Evolutionary conservation across 2,329 filamentous ascomycete species (phyloP), one percentile per base, ranked within the genome.

Genomic region (Colletotrichum melonis): DNA sequence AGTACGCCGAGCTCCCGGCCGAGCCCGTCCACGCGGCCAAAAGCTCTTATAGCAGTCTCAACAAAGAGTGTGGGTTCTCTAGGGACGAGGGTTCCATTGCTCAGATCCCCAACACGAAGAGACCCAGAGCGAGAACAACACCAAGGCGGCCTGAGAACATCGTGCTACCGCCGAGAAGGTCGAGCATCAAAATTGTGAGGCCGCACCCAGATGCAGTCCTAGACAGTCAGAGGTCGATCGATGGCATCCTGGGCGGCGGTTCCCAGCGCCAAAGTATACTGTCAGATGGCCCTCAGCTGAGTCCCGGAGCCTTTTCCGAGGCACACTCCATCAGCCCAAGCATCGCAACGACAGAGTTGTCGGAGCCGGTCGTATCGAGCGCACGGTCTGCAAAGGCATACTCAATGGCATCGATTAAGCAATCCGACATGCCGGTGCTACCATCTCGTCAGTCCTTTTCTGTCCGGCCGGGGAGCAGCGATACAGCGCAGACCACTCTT

Each of bases 361-460:
- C 79, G 1, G 81, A 81, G 12, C 80, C 81, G 1, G 78, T 79
- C n/a, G 57, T 81, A 1, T 74, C 79, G 5, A 80, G 80, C 67
- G 81, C 81, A n/a, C 77, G 78, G 67, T 79, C 80, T 2, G 80
- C 81, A 8, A 78, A 75, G 35, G 79, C 78, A 5, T 78, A 79
- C 57, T 77, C 77, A 11, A 76, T 76, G 3, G 76, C 78, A 1
- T 79, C 80, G 2, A 79, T 81, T 14, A 73, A 80, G 9, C 75
- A 79, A 3, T 77, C 76, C 4, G 74, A 77, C 1, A 62, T 69
- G 32, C 65, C 69, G 5, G 62, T 68, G 19, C 54, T 52, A 12
- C 69, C 74, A 24, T 66, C 74, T 11, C 66, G 68, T 24, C 72
- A 67, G 16, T 74, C 72, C 1, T 63, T 73, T 19, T 35, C 67